phyloP scores from a whole-genome alignment of 2,329 filamentous ascomycete genomes.

The Microdochium nivale region DNA sequence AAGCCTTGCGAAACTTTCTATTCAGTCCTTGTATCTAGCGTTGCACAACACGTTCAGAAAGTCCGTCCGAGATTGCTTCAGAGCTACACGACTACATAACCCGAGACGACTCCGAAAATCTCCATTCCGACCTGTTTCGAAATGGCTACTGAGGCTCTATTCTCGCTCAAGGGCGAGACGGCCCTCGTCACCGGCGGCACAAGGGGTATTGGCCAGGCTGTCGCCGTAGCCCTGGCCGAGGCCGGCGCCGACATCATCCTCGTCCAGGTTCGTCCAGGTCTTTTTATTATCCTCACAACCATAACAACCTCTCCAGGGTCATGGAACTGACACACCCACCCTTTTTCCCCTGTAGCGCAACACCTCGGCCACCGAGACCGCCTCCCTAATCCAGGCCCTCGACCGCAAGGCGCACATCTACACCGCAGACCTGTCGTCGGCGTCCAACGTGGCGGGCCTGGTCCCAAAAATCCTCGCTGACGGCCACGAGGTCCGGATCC shows the following conservation, averaged over 20 bases:
- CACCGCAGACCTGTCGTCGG: constrained; percentile 58
- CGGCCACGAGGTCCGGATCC: constrained; percentile 61
- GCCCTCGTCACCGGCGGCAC: constrained; percentile 50
- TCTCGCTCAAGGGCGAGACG: constrained; percentile 47
- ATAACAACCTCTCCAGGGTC: constrained; percentile 2
- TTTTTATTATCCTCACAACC: neutral
- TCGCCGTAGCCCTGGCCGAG: constrained; percentile 49
- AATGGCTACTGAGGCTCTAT: constrained; percentile 21
- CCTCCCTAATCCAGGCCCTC: constrained; percentile 52
- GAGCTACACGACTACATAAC: neutral
- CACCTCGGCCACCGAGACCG: constrained; percentile 38
- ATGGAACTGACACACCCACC: neutral
- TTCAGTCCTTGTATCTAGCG: too few relatives aligned
- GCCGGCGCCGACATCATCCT: constrained; percentile 49
- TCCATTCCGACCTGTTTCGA: constrained; percentile 3
- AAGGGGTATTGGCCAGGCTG: constrained; percentile 48
- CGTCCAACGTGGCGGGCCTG: constrained; percentile 50
- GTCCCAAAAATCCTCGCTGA: constrained; percentile 53
- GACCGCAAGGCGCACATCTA: constrained; percentile 61
- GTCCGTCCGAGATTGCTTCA: too few relatives aligned
- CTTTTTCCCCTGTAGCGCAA: constrained; percentile 33
- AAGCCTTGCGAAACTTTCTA: neutral
- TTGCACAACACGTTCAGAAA: too few relatives aligned
- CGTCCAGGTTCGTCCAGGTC: constrained; percentile 33
- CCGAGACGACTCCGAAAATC: too few relatives aligned